A percentile compares a stretch with the other conserved stretches of the same genome.
These are phyloP conservation scores for Auxenochlorella protothecoides DNA, from an alignment of 139 green algal species.

Conservation along the genomic window DNA sequence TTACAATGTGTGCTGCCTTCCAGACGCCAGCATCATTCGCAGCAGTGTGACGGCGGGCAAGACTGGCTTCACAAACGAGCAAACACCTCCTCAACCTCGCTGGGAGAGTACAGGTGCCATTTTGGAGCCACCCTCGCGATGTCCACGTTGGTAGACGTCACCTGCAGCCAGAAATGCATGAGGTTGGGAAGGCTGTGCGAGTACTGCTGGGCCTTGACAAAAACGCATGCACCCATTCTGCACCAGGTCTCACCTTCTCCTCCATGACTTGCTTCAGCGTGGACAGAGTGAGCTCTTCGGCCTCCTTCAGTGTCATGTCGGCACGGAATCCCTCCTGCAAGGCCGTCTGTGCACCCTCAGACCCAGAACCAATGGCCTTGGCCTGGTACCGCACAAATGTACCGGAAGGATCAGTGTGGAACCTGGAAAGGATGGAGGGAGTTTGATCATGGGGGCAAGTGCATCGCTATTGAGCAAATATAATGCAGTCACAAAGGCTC, in stretches of 20 bases:
- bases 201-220: neutral
- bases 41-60: neutral
- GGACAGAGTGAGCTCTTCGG: conserved; percentile 84
- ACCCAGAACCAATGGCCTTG: conserved; percentile 91
- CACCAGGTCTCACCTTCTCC: conserved; percentile 81
- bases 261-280: conserved; percentile 99
- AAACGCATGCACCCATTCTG: neutral
- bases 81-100: conserved; percentile 89
- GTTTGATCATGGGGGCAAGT: neutral
- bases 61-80: conserved; percentile 50
- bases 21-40: no score
- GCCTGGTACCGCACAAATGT: conserved; percentile 86
- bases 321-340: conserved; percentile 68
- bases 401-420: conserved; percentile 90
- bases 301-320: conserved; percentile 89
- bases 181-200: neutral
- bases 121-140: conserved; percentile 79
- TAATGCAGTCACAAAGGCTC: no score
- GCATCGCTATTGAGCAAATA: neutral
- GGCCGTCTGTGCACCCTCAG: conserved; percentile 82
- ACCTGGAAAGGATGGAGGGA: conserved; percentile 37
- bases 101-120: conserved; percentile 81
- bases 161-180: conserved; percentile 24
- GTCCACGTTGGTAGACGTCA: conserved; percentile 94
- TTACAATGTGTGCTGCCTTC: no score